phyloP scores from a whole-genome alignment of 2,329 filamentous ascomycete species.

The Phialophora chinensis region DNA sequence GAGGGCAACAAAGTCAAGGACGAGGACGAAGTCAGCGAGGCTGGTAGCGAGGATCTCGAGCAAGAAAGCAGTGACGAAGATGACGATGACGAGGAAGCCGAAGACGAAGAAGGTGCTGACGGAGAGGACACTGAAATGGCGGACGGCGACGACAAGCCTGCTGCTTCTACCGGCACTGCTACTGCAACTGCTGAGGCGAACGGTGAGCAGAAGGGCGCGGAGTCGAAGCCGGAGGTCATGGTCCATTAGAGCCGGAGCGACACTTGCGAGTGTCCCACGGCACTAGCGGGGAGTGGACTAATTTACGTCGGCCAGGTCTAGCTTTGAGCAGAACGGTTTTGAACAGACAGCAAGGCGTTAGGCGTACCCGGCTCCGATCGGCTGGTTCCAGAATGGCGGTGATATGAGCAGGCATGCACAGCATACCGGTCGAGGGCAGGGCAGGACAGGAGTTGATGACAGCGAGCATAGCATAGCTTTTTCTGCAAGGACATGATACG shows the following conservation, averaged over 20 bases:
- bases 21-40: slow-evolving; percentile 73
- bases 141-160: slow-evolving; percentile 37
- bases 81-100: slow-evolving; percentile 71
- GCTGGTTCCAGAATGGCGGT: neutral
- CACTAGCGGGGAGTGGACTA: neutral
- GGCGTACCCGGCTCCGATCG: slow-evolving; percentile 11
- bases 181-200: slow-evolving; percentile 39
- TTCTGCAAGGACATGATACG: neutral
- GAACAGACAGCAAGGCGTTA: slow-evolving; percentile 25
- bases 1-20: slow-evolving; percentile 57
- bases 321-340: neutral
- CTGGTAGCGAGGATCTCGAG: slow-evolving; percentile 78
- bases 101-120: slow-evolving; percentile 59
- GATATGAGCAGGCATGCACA: slow-evolving; percentile 1
- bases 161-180: neutral
- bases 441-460: neutral
- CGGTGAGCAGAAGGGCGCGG: slow-evolving; percentile 39
- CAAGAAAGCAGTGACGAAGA: slow-evolving; percentile 76
- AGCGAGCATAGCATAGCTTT: neutral
- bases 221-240: slow-evolving; percentile 52
- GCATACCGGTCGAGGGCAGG: slow-evolving; percentile 5
- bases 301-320: neutral
- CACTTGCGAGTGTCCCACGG: neutral
- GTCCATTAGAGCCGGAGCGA: slow-evolving; percentile 47
- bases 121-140: slow-evolving; percentile 36